Evolutionary conservation across 2,329 filamentous ascomycete species (phyloP).

Genomic region (Lizonia empirigonia): DNA sequence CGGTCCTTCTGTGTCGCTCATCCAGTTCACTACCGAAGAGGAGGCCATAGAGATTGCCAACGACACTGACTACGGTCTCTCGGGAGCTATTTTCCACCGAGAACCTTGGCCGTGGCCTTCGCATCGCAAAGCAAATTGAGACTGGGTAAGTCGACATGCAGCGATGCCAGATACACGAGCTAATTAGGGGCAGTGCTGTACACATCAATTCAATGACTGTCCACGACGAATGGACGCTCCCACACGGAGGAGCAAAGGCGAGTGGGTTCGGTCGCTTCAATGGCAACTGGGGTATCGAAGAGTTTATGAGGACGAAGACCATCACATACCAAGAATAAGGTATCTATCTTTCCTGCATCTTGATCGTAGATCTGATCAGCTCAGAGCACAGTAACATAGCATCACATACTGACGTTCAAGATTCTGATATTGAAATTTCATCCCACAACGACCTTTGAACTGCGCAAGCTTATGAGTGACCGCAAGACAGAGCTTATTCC

Average conservation of each 20-base stretch:
- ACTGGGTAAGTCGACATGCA: slow-evolving; percentile 55
- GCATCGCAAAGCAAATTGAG: slow-evolving; percentile 57
- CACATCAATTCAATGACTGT: slow-evolving; percentile 60
- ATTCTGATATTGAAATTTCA: too few relatives aligned
- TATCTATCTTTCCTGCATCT: neutral
- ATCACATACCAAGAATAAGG: slow-evolving; percentile 48
- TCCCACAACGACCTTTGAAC: too few relatives aligned
- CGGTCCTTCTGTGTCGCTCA: slow-evolving; percentile 73
- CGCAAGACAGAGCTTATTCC: neutral
- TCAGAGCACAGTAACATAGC: neutral
- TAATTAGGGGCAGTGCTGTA: slow-evolving; percentile 45
- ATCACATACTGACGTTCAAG: neutral
- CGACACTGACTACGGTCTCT: slow-evolving; percentile 79
- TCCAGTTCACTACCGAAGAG: slow-evolving; percentile 69
- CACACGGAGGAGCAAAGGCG: slow-evolving; percentile 57
- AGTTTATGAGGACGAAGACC: slow-evolving; percentile 53
- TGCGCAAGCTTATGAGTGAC: neutral
- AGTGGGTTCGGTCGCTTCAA: slow-evolving; percentile 58
- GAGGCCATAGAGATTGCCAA: slow-evolving; percentile 77
- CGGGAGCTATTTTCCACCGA: slow-evolving; percentile 73
- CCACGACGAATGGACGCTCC: slow-evolving; percentile 55
- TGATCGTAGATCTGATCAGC: neutral
- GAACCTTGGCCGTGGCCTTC: slow-evolving; percentile 59
- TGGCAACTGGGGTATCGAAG: slow-evolving; percentile 52
- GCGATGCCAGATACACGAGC: neutral